Conservation (phyloP, 805 yeast species). For the Myxozyma neotropica region DNA sequence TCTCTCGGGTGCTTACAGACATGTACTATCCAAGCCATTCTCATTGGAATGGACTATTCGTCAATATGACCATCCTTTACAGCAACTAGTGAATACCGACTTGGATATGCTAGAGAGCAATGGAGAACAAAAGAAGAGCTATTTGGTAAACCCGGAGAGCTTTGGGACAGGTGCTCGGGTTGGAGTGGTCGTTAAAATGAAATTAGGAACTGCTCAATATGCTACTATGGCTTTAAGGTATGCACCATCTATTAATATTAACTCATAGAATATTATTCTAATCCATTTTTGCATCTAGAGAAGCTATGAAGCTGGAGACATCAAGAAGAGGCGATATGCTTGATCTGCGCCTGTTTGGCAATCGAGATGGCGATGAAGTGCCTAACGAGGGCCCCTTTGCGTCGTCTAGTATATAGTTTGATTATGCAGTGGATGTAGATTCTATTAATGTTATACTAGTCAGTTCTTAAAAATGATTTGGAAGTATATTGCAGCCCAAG, state of each 20-base stretch:
- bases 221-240: slow-evolving; percentile 98
- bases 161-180: slow-evolving; percentile 41
- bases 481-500: no score
- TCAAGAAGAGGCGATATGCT: slow-evolving; percentile 34
- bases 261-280: not conserved
- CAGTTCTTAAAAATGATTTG: no score
- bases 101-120: slow-evolving; percentile 53
- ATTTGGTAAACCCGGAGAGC: slow-evolving; percentile 22
- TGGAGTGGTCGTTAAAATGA: slow-evolving; percentile 76
- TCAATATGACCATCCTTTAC: slow-evolving; percentile 63
- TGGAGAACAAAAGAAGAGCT: slow-evolving; percentile 24
- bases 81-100: slow-evolving; percentile 80
- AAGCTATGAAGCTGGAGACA: slow-evolving; percentile 33
- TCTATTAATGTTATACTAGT: no score
- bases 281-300: slow-evolving; percentile 9
- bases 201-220: slow-evolving; percentile 81
- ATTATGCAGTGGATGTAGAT: no score
- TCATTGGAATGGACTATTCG: slow-evolving; percentile 63
- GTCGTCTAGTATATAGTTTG: not conserved
- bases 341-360: slow-evolving; percentile 23
- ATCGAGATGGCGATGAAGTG: slow-evolving; percentile 11
- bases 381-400: not conserved
- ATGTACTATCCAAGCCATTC: slow-evolving; percentile 65
- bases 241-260: slow-evolving; percentile 42
- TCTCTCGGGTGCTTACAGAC: slow-evolving; percentile 85